Evolutionary conservation across 2,329 filamentous ascomycete species (phyloP), one percentile per base, ranked within the genome.

Genomic region (Diplodia seriata): DNA sequence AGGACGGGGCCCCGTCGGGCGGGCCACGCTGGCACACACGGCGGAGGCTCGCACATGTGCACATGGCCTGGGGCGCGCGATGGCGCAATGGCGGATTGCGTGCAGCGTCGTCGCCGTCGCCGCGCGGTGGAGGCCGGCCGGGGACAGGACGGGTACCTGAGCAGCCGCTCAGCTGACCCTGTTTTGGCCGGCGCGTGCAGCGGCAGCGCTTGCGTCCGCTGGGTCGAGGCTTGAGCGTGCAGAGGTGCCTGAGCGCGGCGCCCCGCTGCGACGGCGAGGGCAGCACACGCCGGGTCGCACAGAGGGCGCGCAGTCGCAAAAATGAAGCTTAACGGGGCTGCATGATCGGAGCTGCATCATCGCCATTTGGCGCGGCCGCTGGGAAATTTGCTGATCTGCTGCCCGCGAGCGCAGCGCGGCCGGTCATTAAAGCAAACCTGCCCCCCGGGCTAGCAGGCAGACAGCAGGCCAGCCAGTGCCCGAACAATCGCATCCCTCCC

Each of bases 301-400:
- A 63, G 59, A 63, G 47, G 57, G 59, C 59, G 59, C 31, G 59
- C 59, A 63, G 59, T 63, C 47, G 59, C 59, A 63, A 63, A 63
- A 63, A 63, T 63, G 59, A 63, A 63, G 59, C 59, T 63, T 63
- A 63, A 63, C 59, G 59, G 59, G 59, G 59, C 59, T 63, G 59
- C 59, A 63, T 63, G 59, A 63, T 63, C 59, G 59, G 59, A 63
- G 59, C 59, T 63, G 59, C 59, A 63, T 63, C 59, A 63, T 63
- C 59, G 57, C 57, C 57, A 62, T 62, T 62, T 62, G 57, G 57
- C 47, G 59, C 59, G 59, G 26, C 59, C 62, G 50, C 55, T 59
- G 55, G 66, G 55, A 67, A 67, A 67, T 67, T 67, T 67, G 66
- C 55, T 67, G 66, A 67, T 67, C 66, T 67, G 56, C 66, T 67